Base-by-base conservation (phyloP, 2,329 filamentous ascomycete genomes). In the Endothia cerciana region DNA sequence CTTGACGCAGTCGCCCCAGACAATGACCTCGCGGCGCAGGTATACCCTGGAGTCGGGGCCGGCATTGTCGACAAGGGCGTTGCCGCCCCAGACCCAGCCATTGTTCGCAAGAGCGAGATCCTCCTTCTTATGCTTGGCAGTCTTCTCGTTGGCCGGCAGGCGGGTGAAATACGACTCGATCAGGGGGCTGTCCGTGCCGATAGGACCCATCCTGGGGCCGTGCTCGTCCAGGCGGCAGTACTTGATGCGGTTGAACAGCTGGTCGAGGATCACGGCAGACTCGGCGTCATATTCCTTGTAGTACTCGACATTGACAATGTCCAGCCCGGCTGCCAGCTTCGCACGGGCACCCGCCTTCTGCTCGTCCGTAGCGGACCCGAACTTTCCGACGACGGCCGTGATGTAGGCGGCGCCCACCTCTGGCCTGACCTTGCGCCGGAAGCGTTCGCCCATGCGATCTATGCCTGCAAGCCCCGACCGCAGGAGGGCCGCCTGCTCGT, bases 1-100 rank as follows among this genome's bases (percentile, higher is more conserved):
- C 81, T 99, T 99, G 69, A 98, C 95, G 75, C 96, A 99, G 75
- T 99, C 95, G 17, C 94, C 94, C 95, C 95, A 99, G 38, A 97
- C 91, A 71, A 99, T 98, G 68, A 99, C 93, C 77, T 99, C 93
- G 71, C 95, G 88, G 62, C 93, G 88, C n/a, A 99, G 85, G 74
- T 99, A 99, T n/a, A 94, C 93, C 64, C 90, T 89, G 10, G 94
- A 97, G 57, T 91, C 83, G 0, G 93, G 91, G 0, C 96, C 96
- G 38, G 95, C 95, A 73, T 98, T 95, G 79, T 99, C 95, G 53
- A 92, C 85, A 78, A 98, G 86, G 1, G 95, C 94, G 78, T 98
- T 96, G 6, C 94, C 94, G 66, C 92, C 94, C 95, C 95, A 99
- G 10, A 99, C 94, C 95, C 95, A 99, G 53, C 95, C 95, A 74